Conservation (phyloP, 1,139 yeast species). For the Kodamaea derodonti region DNA sequence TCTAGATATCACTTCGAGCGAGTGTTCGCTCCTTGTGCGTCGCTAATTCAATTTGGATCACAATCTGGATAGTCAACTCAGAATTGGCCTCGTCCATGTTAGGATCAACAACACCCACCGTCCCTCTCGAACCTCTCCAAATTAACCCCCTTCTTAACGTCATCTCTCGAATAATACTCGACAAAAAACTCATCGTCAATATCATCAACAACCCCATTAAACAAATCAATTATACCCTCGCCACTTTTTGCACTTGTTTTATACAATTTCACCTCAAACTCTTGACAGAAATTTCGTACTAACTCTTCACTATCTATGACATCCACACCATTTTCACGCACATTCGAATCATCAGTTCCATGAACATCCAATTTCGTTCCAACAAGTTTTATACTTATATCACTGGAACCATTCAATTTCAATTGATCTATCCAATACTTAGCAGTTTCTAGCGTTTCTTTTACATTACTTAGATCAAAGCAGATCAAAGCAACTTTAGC, state of each 20-base stretch:
- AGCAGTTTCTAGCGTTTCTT: conserved; percentile 34
- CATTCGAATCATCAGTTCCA: conserved; percentile 2
- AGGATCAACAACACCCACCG: conserved; percentile 2
- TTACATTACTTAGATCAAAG: conserved; percentile 32
- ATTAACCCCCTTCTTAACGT: conserved; percentile 3
- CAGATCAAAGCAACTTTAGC: conserved; percentile 35
- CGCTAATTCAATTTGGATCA: no score
- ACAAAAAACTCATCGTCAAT: conserved; percentile 34
- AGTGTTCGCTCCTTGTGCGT: no score
- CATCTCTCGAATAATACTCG: conserved; percentile 5
- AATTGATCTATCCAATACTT: conserved; percentile 46
- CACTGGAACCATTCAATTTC: conserved; percentile 20
- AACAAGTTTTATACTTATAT: conserved; percentile 14
- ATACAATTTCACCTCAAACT: conserved; percentile 14
- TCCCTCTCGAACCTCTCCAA: conserved; percentile 3
- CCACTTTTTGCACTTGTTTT: conserved; percentile 49
- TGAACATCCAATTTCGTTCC: conserved; percentile 14
- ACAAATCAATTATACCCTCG: conserved; percentile 38
- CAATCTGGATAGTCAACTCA: no score
- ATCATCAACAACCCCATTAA: conserved; percentile 36
- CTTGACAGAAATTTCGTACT: conserved; percentile 9
- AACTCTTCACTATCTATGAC: conserved; percentile 2
- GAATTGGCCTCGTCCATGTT: no score
- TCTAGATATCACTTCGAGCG: no score
- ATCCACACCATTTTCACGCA: no score